Conservation (phyloP, 805 yeast genomes). For the Helenozyma baotianmanensis region DNA sequence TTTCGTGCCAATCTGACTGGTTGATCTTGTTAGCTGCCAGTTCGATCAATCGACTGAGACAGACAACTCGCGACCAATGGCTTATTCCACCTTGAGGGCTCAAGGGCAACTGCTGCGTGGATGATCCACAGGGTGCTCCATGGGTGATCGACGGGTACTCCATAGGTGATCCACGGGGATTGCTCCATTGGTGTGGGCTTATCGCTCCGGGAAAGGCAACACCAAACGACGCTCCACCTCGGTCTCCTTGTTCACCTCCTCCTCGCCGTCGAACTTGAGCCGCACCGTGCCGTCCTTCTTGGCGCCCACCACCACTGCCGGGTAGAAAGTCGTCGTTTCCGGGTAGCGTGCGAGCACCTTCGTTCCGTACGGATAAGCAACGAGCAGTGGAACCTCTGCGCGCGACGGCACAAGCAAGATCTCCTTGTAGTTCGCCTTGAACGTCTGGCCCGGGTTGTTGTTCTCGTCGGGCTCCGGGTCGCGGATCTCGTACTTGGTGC, state of each 20-base stretch:
- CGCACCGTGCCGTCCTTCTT: conserved; percentile 73
- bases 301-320: conserved; percentile 83
- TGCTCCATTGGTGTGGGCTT: too few relatives aligned
- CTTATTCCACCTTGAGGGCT: too few relatives aligned
- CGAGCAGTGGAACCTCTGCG: conserved; percentile 36
- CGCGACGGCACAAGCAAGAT: conserved; percentile 64
- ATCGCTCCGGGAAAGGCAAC: conserved; percentile 57
- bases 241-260: conserved; percentile 92
- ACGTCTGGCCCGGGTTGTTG: conserved; percentile 81
- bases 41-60: too few relatives aligned
- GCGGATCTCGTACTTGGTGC: conserved; percentile 73
- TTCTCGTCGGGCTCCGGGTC: conserved; percentile 98
- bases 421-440: conserved; percentile 79
- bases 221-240: conserved; percentile 85
- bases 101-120: too few relatives aligned
- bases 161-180: too few relatives aligned
- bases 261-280: conserved; percentile 91
- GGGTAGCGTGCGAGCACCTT: conserved; percentile 92
- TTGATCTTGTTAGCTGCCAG: too few relatives aligned
- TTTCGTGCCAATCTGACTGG: too few relatives aligned
- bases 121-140: too few relatives aligned
- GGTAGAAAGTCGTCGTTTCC: conserved; percentile 94
- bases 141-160: too few relatives aligned
- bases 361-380: conserved; percentile 66
- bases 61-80: too few relatives aligned